A percentile compares a stretch with the other conserved stretches of the same genome.
Conservation (phyloP, 352 stramenopile genomes). For the Halophytophthora polymorphica region DNA sequence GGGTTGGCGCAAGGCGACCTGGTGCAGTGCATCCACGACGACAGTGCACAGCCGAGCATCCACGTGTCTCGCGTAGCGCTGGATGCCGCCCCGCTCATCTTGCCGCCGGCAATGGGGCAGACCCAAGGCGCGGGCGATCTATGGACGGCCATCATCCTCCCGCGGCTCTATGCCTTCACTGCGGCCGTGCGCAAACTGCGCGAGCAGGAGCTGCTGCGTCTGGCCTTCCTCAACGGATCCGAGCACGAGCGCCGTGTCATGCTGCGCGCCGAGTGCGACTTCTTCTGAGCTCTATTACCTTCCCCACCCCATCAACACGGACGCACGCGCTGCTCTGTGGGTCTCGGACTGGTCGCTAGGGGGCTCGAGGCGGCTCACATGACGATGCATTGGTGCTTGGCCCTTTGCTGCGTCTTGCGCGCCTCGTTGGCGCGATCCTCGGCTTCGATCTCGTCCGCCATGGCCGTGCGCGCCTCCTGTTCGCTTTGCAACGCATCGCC, state of each 20-base stretch:
- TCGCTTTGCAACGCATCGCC: constrained; percentile 4
- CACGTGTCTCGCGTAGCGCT: constrained; percentile 53
- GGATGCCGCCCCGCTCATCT: constrained; percentile 32
- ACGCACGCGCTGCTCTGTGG: too few species aligned
- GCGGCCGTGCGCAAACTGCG: constrained; percentile 47
- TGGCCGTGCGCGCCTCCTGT: constrained; percentile 54
- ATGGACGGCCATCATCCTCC: constrained; percentile 63
- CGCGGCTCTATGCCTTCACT: constrained; percentile 55
- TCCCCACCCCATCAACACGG: too few species aligned
- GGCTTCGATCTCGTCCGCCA: constrained; percentile 76
- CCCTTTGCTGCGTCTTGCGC: constrained; percentile 27
- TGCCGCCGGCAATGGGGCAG: too few species aligned
- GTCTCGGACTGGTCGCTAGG: too few species aligned
- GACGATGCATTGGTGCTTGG: constrained; percentile 21
- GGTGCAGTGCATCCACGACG: constrained; percentile 61
- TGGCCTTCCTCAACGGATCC: constrained; percentile 63
- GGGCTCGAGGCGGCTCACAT: constrained; percentile 25
- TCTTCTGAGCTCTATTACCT: constrained; percentile 31
- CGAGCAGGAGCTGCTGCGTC: constrained; percentile 41
- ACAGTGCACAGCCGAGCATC: constrained; percentile 34
- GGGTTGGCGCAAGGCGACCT: constrained; percentile 54
- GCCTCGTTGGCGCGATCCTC: constrained; percentile 61
- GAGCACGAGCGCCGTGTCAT: constrained; percentile 40
- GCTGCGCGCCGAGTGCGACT: constrained; percentile 49
- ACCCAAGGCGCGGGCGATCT: constrained; percentile 23